These are phyloP conservation scores for Zygosaccharomyces pseudobailii DNA, from an alignment of 1,139 yeast species.

Conservation along the genomic window DNA sequence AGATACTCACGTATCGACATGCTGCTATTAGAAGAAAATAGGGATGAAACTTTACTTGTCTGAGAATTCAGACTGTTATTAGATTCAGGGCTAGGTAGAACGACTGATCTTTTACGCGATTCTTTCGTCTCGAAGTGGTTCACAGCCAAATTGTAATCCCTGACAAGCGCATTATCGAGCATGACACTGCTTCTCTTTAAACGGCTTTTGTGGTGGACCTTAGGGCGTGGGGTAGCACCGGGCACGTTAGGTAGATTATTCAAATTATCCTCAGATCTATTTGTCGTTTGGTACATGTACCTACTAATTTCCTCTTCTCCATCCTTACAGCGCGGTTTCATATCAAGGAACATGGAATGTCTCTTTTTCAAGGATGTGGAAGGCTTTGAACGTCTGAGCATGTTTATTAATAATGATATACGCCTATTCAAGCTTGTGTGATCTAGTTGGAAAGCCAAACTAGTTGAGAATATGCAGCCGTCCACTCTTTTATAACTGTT, in stretches of 20 bases:
- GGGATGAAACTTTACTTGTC: conserved; percentile 18
- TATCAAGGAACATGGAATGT: conserved; percentile 19
- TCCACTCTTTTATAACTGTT: neutral
- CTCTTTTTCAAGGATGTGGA: conserved; percentile 16
- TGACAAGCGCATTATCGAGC: conserved; percentile 24
- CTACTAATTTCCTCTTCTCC: conserved; percentile 2
- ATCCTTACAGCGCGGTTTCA: conserved; percentile 5
- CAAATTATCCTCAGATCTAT: conserved; percentile 8
- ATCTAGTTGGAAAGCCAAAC: too few species aligned
- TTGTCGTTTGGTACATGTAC: conserved; percentile 8
- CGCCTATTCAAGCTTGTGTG: too few species aligned
- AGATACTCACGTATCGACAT: conserved; percentile 20
- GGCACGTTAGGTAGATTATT: conserved; percentile 2
- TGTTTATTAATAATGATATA: neutral
- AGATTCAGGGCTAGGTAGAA: conserved; percentile 13
- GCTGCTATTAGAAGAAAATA: conserved; percentile 14
- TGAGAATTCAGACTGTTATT: conserved; percentile 14
- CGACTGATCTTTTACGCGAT: conserved; percentile 1
- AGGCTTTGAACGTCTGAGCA: conserved; percentile 16
- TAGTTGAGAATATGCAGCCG: too few species aligned
- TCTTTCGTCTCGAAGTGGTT: conserved; percentile 13
- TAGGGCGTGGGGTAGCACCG: conserved; percentile 2
- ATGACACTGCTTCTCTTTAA: conserved; percentile 26
- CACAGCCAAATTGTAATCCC: conserved; percentile 28
- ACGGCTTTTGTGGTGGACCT: neutral